Base-by-base conservation (phyloP, 805 yeast genomes). In the Ogataea thermomethanolica region DNA sequence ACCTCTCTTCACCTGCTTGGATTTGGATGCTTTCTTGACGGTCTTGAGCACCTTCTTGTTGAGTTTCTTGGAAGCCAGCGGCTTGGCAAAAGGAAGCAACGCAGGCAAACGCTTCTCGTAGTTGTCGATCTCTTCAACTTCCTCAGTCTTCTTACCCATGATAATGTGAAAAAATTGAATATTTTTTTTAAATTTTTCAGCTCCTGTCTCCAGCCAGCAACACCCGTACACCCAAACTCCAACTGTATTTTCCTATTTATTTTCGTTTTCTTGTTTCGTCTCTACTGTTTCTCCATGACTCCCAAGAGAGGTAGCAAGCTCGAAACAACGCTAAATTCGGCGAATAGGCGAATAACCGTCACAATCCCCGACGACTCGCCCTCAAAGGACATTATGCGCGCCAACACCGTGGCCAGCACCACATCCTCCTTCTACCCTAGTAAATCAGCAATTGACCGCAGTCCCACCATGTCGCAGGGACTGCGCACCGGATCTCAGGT, bases 1-100 rank as follows among this genome's bases (percentile, higher is more conserved):
- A 64, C 99, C 99, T 70, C 99, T 80, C 70, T 89, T 91, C 54
- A 93, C 96, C 66, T 91, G 96, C 71, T 93, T 93, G 50, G 96
- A 95, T 71, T 93, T 93, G 39, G 98, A 89, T 8, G 99, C 98
- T 66, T 88, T 91, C 76, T 93, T 93, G 49, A 93, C 95, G 32
- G 96, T 87, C 71, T 93, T 93, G 60, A 95, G 76, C 12, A 91
- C 83, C 68, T 91, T 93, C 70, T 93, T 93, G 73, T 93, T 93
- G 62, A 91, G 71, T 66, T 93, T 93, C 71, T 93, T 93, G 31
- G 96, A 79, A 11, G 99, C 99, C 55, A 93, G 74, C 45, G 99
- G 99, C 58, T 79, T 73, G 39, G 99, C 96, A 66, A 93, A 91
- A 40, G 96, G 84, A 53, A 93, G 74, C 43, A 84, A 79, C 14